Base-by-base conservation (phyloP, 1,139 yeast genomes). In the Zygosaccharomyces sapae region DNA sequence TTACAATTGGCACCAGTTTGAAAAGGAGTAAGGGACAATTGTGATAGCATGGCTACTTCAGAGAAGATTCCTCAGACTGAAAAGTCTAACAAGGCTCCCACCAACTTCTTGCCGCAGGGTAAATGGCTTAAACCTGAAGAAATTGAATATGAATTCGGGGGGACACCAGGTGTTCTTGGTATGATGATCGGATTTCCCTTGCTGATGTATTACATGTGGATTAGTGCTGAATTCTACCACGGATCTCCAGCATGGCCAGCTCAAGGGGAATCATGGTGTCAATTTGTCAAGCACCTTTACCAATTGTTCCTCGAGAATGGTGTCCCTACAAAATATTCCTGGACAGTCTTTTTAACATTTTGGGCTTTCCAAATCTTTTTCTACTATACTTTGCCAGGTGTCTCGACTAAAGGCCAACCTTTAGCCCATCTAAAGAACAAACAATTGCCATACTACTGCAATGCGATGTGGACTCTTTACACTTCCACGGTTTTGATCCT, bases 181-280 rank as follows among this genome's bases (percentile, higher is more conserved):
- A 90, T 92, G 97, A 81, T 92, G 82, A 64, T 79, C 41, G 95
- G 95, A 2, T 92, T 92, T 71, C 98, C 98, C 4, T 65, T 83
- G 45, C 74, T 92, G 62, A 92, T 92, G 98, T 87, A 85, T 77
- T 92, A 92, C 70, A 84, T 92, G 92, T 92, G 96, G 95, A 81
- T 90, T 49, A 78, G 90, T 62, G 92, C 94, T 51, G 77, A 80
- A 56, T 88, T 84, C 68, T 86, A 88, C 67, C 72, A 72, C 52
- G 95, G 96, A 2, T 65, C 71, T 41, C 76, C 87, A 33, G 88
- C 96, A 20, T 70, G 75, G 68, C 97, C 96, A 2, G 62, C 68
- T 0, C 72, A 67, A 2, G 83, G 72, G 41, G 84, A 90, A 67
- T 55, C 82, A 1, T 75, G 82, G 77, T 39, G 49, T 0, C 77